Base-by-base conservation (phyloP, 208 protist species). In the Leishmania turanica region DNA sequence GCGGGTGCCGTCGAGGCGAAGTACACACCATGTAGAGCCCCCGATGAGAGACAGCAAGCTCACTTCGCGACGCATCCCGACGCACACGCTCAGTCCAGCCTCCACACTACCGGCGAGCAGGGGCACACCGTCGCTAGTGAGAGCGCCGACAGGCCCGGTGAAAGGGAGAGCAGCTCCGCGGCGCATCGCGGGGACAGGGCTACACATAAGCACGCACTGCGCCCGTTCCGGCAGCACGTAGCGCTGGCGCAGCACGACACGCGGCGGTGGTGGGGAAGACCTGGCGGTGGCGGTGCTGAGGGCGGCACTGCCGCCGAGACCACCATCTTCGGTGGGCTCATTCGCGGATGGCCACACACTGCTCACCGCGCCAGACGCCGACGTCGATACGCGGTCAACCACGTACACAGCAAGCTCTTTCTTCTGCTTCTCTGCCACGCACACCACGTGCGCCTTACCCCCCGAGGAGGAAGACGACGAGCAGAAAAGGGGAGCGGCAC, bases 21-120 rank as follows among this genome's bases (percentile, higher is more conserved):
- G 89, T 17, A 96, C 78, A 76, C 89, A 84, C 69, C 86, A 87
- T 21, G 90, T 86, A 40, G 86, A 84, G n/a, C 93, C 93, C 54
- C 90, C 87, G 0, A 79, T 64, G 54, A 95, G 86, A 3, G 87
- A 91, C 37, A 96, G 76, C 40, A 96, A 70, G 71, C 85, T 87
- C 82, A 92, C 93, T 73, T 91, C 91, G 8, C 86, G 85, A 1
- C 89, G 85, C 87, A 93, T 92, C 7, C 93, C 90, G 47, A 96
- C 83, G 68, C 93, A 96, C 34, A 90, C 87, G n/a, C 87, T 90
- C 74, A 84, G 72, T 3, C 84, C 84, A 31, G 76, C 84, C 72
- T 87, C 80, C 24, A 81, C 84, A 47, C 56, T 74, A 47, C 64
- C 64, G 21, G 68, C 53, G 21, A 77, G 54, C 1, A 53, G 56